Conservation (phyloP, 1,139 yeast genomes). For the Blastobotrys arbuscula region DNA sequence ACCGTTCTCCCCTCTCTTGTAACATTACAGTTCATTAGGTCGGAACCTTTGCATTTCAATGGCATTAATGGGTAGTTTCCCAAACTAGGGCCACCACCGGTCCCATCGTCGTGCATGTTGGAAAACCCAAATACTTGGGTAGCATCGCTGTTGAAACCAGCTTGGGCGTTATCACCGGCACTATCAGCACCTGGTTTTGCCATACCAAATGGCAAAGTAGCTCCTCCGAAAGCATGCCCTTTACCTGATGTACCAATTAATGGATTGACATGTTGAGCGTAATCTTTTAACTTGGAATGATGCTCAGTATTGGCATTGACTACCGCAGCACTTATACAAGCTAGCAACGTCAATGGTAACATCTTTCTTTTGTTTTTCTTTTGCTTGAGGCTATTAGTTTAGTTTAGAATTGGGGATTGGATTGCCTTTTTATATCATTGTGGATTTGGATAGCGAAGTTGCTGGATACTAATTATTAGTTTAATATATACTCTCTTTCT, state of each 20-base stretch:
- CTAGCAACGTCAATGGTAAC: not conserved
- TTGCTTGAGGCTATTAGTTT: not conserved
- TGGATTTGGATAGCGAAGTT: too few relatives aligned
- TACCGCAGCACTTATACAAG: not conserved
- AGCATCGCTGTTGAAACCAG: conserved; percentile 35
- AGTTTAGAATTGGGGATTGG: too few relatives aligned
- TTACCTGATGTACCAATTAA: conserved; percentile 34
- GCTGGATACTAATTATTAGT: too few relatives aligned
- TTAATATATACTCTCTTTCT: too few relatives aligned
- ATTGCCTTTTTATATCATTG: too few relatives aligned
- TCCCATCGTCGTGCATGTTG: conserved; percentile 41
- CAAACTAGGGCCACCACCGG: conserved; percentile 36
- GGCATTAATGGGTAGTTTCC: conserved; percentile 14
- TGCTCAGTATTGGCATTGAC: not conserved
- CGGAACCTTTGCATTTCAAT: conserved; percentile 1
- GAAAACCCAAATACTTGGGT: conserved; percentile 36
- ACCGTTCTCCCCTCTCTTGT: conserved; percentile 3
- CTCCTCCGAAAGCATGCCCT: conserved; percentile 40
- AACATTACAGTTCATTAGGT: conserved; percentile 9
- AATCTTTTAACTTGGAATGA: not conserved
- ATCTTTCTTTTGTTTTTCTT: not conserved
- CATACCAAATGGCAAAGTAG: conserved; percentile 40
- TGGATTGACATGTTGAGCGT: conserved; percentile 14
- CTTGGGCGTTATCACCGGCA: conserved; percentile 30
- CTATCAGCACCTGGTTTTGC: conserved; percentile 38